These are phyloP conservation scores for Eremothecium cymbalariae DNA, from an alignment of 1,139 yeast species.

Conservation along the genomic window DNA sequence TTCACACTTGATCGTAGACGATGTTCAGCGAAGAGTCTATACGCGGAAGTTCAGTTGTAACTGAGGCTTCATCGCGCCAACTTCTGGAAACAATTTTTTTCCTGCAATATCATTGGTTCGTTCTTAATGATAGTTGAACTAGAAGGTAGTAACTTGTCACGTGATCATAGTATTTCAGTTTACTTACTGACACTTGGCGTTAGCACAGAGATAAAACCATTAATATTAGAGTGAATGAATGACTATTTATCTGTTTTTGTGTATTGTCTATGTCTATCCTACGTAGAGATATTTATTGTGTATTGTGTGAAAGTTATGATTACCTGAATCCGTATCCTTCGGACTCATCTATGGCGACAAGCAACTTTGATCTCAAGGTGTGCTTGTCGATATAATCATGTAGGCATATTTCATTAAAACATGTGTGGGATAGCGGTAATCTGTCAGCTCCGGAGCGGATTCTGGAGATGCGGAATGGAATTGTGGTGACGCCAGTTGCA, in stretches of 20 bases:
- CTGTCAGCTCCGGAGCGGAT: conserved; percentile 42
- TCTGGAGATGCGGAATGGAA: conserved; percentile 57
- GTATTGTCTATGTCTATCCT: neutral
- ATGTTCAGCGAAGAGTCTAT: too few species aligned
- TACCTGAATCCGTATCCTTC: conserved; percentile 78
- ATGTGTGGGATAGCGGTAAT: conserved; percentile 84
- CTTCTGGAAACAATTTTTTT: too few species aligned
- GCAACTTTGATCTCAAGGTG: conserved; percentile 48
- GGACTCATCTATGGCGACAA: conserved; percentile 63
- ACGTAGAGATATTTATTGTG: neutral
- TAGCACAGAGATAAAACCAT: too few species aligned
- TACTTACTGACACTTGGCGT: too few species aligned
- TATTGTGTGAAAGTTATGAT: neutral
- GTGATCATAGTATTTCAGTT: too few species aligned
- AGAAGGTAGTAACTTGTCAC: too few species aligned
- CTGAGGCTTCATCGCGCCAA: too few species aligned
- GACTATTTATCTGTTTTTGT: too few species aligned
- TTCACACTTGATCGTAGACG: too few species aligned
- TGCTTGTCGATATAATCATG: conserved; percentile 52
- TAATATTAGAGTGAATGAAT: too few species aligned
- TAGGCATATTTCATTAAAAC: conserved; percentile 81
- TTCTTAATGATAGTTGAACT: conserved; percentile 3
- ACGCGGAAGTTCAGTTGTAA: too few species aligned
- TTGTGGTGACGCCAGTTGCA: conserved; percentile 76
- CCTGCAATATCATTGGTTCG: conserved; percentile 10